Percentiles rank a stretch among this genome's conserved stretches.
Evolutionary conservation across 2,329 filamentous ascomycete species (phyloP).

Genomic region (Phialophora chinensis): DNA sequence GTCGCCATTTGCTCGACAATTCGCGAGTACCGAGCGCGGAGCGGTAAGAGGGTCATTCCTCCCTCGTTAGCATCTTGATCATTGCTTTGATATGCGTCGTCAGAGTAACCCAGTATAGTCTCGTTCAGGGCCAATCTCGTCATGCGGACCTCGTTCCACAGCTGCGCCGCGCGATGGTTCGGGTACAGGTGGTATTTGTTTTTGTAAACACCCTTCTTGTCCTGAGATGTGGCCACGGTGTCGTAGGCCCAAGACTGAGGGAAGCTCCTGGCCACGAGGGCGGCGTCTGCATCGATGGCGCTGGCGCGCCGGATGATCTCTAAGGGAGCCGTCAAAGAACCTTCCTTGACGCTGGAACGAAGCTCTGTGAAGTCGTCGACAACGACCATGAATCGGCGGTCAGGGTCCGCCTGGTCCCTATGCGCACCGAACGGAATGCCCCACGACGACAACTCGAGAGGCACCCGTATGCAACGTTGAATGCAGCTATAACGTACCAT

Average conservation of each 20-base stretch:
- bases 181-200: slow-evolving; percentile 38
- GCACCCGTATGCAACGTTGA: slow-evolving; percentile 12
- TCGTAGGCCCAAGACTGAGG: slow-evolving; percentile 29
- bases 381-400: slow-evolving; percentile 8
- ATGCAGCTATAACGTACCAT: slow-evolving; percentile 15
- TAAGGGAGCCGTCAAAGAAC: slow-evolving; percentile 12
- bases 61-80: background rate
- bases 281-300: slow-evolving; percentile 8
- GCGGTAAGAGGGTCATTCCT: background rate
- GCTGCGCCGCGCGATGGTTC: slow-evolving; percentile 30
- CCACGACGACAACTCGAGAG: background rate
- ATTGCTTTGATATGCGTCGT: background rate
- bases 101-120: slow-evolving; percentile 6
- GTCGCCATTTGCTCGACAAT: slow-evolving; percentile 17
- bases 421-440: background rate
- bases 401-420: slow-evolving; percentile 3
- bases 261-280: slow-evolving; percentile 15
- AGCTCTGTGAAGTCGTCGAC: slow-evolving; percentile 25
- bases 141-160: slow-evolving; percentile 41
- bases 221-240: slow-evolving; percentile 13
- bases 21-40: background rate
- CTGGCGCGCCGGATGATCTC: slow-evolving; percentile 21
- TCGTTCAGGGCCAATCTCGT: slow-evolving; percentile 36
- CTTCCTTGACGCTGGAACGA: slow-evolving; percentile 16
- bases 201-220: slow-evolving; percentile 21